Base-by-base conservation (phyloP, 176 grass and related monocot genomes). In the Aechmea fasciata region DNA sequence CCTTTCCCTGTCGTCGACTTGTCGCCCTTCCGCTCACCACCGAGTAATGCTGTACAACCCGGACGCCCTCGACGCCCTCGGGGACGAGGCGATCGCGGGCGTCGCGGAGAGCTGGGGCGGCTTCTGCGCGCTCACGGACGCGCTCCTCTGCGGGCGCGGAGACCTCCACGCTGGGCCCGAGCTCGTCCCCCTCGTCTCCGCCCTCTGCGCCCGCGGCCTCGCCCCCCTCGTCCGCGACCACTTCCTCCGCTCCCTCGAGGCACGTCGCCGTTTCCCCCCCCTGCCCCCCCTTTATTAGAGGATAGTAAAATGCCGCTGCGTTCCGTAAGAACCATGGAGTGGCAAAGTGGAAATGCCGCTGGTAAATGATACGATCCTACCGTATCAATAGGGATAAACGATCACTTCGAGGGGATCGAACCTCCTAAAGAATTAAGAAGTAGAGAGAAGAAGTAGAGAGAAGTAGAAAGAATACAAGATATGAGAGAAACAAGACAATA, bases 201-300 rank as follows among this genome's bases (percentile, higher is more conserved):
- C 82, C 24, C 78, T 91, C 73, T 91, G 85, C 71, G 9, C 68
- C 41, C 86, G 76, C 61, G 88, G 86, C 57, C 83, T 92, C 47
- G 73, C 74, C 66, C 68, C 67, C n/a, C 81, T 96, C 24, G 64
- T 85, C 14, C 88, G 85, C 47, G 93, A 92, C 63, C 77, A 89
- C 64, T 91, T 91, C 77, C 85, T 96, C 75, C 76, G 74, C 48
- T 84, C 77, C 19, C 78, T 96, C 65, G 86, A 96, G 88, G 92
- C 91, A 59, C 13, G 54, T 14, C 19, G 54, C n/a, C 54, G 22
- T 23, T 23, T 23, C 1, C 20, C 2, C 19, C 9, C n/a, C 18
- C 18, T 5, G 13, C 54, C 2, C 18, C 9, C n/a, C 8, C 19
- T 8, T 14, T 15, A 20, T 59, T 55, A 12, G n/a, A 41, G 33